Conservation (phyloP, 805 yeast genomes). For the Ogataea pilisensis region DNA sequence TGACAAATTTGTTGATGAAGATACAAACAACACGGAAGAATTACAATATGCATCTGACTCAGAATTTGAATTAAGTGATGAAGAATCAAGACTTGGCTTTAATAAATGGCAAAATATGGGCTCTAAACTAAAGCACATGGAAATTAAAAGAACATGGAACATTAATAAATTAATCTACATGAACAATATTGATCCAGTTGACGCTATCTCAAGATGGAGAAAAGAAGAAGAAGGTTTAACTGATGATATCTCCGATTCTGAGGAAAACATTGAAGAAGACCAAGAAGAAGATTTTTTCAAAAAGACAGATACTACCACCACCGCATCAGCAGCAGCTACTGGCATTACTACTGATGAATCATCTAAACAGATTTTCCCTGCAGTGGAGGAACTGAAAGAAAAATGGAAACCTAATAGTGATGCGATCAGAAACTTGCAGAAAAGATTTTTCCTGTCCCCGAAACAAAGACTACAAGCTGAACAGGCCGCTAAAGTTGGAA, state of each 20-base stretch:
- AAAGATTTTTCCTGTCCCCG: conserved; percentile 54
- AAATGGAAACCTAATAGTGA: conserved; percentile 39
- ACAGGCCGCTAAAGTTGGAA: conserved; percentile 26
- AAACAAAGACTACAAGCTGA: conserved; percentile 32
- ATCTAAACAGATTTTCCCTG: conserved; percentile 38
- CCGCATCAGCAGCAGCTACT: conserved; percentile 2
- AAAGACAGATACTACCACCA: conserved; percentile 44
- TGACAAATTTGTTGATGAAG: conserved; percentile 22
- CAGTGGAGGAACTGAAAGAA: conserved; percentile 39
- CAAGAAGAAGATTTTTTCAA: conserved; percentile 56
- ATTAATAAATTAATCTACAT: conserved; percentile 76
- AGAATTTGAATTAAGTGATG: conserved; percentile 36
- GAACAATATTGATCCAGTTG: conserved; percentile 70
- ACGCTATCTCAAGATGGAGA: conserved; percentile 69
- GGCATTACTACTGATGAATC: conserved; percentile 2
- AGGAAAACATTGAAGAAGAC: conserved; percentile 38
- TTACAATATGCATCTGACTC: conserved; percentile 51
- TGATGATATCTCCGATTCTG: conserved; percentile 33
- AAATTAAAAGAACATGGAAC: conserved; percentile 62
- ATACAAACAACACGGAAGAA: conserved; percentile 22
- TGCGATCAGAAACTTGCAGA: conserved; percentile 38
- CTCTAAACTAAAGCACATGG: conserved; percentile 50
- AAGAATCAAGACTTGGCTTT: conserved; percentile 30
- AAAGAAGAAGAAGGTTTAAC: conserved; percentile 44
- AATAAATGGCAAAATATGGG: conserved; percentile 49